A percentile compares a stretch with the other conserved stretches of the same genome.
phyloP scores from a whole-genome alignment of 805 yeast genomes.

The Kodamaea sagamina region DNA sequence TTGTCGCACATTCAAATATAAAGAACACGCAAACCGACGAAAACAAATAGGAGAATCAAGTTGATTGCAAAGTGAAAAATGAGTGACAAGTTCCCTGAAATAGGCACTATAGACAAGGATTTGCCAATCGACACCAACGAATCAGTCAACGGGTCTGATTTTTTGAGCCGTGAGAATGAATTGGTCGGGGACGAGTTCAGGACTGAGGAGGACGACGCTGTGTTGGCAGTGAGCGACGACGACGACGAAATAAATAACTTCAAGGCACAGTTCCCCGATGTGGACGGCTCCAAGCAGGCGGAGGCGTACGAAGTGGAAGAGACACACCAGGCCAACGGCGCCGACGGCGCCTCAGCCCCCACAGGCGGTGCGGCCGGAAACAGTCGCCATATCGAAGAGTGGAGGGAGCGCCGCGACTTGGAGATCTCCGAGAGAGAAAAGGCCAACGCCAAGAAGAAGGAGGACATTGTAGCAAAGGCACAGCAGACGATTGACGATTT shows the following conservation, averaged over 20 bases:
- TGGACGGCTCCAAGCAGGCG: constrained; percentile 31
- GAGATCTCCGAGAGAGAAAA: constrained; percentile 82
- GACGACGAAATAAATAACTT: constrained; percentile 55
- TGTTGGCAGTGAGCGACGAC: constrained; percentile 40
- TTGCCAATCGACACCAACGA: constrained; percentile 33
- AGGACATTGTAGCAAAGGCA: constrained; percentile 73
- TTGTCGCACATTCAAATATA: neutral
- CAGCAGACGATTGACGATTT: constrained; percentile 84
- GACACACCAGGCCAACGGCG: constrained; percentile 38
- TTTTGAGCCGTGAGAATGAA: constrained; percentile 68
- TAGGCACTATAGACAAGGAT: constrained; percentile 46
- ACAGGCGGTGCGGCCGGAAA: constrained; percentile 44
- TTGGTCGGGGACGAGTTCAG: constrained; percentile 70
- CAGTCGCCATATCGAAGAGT: constrained; percentile 47
- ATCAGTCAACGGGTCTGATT: constrained; percentile 51
- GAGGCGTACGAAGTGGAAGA: constrained; percentile 21
- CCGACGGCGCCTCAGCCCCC: constrained; percentile 1
- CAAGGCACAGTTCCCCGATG: constrained; percentile 66
- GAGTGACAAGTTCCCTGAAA: constrained; percentile 76
- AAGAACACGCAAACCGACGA: constrained; percentile 9
- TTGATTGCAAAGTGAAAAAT: constrained; percentile 31
- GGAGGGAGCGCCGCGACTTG: constrained; percentile 79
- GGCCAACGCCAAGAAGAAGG: constrained; percentile 61
- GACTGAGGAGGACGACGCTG: constrained; percentile 59
- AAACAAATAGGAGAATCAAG: constrained; percentile 7